Base-by-base conservation (phyloP, 2,329 filamentous ascomycete species). In the Fusarium torulosum region DNA sequence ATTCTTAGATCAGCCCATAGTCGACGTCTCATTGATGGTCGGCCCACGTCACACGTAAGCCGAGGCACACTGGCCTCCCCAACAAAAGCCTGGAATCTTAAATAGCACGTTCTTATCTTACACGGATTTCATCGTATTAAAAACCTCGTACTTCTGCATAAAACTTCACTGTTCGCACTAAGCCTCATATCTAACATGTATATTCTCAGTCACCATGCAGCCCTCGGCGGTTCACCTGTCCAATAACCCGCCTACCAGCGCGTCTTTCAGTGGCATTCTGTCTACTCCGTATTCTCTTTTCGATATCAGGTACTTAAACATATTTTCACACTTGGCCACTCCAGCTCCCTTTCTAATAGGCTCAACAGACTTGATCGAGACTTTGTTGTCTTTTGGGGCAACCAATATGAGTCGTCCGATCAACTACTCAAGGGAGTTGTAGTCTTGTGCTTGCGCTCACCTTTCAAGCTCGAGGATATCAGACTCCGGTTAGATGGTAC, bases 331-430 rank as follows among this genome's bases (percentile, higher is more conserved):
- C 46, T 37, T 10, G 4, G 2, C 3, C 6, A n/a, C 11, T 6
- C n/a, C 4, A 3, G 6, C 20, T 50, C 7, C 21, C 2, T 9
- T 31, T 20, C 54, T 63, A 40, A 67, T 31, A 5, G 20, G 4
- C 4, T 23, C 11, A 7, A 11, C 72, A 94, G 92, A 52, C 85
- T 94, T 53, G 90, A 94, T 46, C 89, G 90, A 71, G 90, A 93
- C 71, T 91, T 93, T 59, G 86, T 95, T 55, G 89, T 95, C 23
- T 90, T 95, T 63, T 88, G 91, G 50, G 92, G 92, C 49, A 85
- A 81, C 67, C 88, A 92, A 57, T 83, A 91, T 73, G 92, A 95
- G 74, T 90, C 92, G 47, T 86, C 90, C 25, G 91, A 90, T 62
- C 91, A 92, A 71, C 78, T 91, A 52, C 79, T 95, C 66, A 91